These are phyloP conservation scores for Amesomyces nigricolor DNA, from an alignment of 2,329 filamentous ascomycete genomes.

Conservation along the genomic window DNA sequence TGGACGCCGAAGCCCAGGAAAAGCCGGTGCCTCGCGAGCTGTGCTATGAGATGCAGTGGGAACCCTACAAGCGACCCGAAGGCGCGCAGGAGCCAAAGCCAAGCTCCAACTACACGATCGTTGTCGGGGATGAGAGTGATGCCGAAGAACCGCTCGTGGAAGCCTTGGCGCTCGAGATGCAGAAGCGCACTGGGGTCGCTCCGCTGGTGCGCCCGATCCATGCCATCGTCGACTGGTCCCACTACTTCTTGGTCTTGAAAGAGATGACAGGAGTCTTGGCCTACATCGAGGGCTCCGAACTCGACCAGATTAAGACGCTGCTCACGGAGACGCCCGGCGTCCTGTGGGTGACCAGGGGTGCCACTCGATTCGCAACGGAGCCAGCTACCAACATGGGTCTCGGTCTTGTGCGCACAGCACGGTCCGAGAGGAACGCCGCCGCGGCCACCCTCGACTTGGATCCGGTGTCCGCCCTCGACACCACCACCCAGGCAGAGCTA, in stretches of 20 bases:
- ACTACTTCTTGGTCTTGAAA: conserved; percentile 24
- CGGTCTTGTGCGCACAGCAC: conserved; percentile 27
- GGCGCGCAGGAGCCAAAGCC: conserved; percentile 5
- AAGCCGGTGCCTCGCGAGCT: conserved; percentile 21
- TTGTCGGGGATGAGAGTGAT: not conserved
- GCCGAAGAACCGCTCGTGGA: conserved; percentile 6
- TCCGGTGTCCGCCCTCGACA: conserved; percentile 17
- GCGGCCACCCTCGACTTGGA: conserved; percentile 26
- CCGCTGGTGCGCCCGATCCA: conserved; percentile 18
- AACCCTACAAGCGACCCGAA: conserved; percentile 6
- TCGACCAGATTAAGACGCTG: conserved; percentile 24
- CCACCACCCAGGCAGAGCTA: conserved; percentile 15
- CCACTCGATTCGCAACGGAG: conserved; percentile 16
- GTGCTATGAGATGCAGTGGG: conserved; percentile 27
- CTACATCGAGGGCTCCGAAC: conserved; percentile 10
- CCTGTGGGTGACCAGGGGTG: conserved; percentile 33
- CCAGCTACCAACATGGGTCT: conserved; percentile 26
- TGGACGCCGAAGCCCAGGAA: conserved; percentile 5
- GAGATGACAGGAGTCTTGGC: conserved; percentile 24
- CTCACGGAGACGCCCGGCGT: conserved; percentile 27
- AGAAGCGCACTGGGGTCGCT: conserved; percentile 11
- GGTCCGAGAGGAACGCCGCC: conserved; percentile 24
- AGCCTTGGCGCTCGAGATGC: conserved; percentile 11
- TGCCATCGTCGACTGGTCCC: conserved; percentile 10
- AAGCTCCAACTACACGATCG: conserved; percentile 12